phyloP scores from a whole-genome alignment of 2,329 filamentous ascomycete genomes.

The Curvularia lunata region DNA sequence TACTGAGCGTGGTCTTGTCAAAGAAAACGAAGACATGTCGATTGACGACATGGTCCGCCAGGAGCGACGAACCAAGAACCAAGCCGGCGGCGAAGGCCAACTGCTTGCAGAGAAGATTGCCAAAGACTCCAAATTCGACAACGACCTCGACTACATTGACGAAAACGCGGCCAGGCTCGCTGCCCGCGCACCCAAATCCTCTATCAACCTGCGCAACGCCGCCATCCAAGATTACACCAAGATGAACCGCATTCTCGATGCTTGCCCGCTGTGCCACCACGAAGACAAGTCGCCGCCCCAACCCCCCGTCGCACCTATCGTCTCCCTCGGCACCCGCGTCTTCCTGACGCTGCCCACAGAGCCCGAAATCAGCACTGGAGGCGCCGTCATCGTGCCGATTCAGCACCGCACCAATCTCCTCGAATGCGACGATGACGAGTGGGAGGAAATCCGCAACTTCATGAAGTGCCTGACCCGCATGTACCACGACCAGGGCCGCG shows the following conservation, averaged over 20 bases:
- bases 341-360: constrained; percentile 89
- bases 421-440: constrained; percentile 99
- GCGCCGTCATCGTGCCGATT: constrained; percentile 87
- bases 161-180: constrained; percentile 93
- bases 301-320: constrained; percentile 78
- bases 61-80: constrained; percentile 82
- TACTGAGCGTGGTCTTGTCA: constrained; percentile 80
- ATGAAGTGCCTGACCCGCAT: constrained; percentile 95
- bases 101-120: constrained; percentile 91
- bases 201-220: constrained; percentile 83
- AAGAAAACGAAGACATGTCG: constrained; percentile 93
- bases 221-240: constrained; percentile 90
- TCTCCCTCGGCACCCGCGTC: constrained; percentile 84
- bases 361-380: constrained; percentile 82
- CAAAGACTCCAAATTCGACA: constrained; percentile 87
- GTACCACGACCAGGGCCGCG: constrained; percentile 91
- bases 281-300: constrained; percentile 74
- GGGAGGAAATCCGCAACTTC: constrained; percentile 98
- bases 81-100: constrained; percentile 78
- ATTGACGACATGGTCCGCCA: constrained; percentile 97
- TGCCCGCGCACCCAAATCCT: constrained; percentile 83
- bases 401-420: constrained; percentile 87
- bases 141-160: constrained; percentile 95
- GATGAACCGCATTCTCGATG: constrained; percentile 83
- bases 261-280: constrained; percentile 89